These are phyloP conservation scores for Xerocomus brunneocitrinus DNA, from an alignment of 768 basidiomycete species.

Conservation along the genomic window DNA sequence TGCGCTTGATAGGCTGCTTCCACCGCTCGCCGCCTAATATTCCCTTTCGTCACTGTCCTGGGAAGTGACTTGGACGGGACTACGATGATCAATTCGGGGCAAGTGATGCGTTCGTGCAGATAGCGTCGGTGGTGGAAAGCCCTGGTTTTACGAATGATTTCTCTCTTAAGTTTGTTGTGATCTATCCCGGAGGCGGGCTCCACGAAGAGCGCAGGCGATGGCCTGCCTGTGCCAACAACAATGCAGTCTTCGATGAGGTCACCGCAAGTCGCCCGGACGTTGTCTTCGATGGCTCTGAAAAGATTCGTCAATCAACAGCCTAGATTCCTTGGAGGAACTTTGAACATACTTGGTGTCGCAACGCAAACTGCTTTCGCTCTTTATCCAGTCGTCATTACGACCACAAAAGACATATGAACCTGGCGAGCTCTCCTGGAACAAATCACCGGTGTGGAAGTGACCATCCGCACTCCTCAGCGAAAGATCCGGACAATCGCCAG, in stretches of 20 bases:
- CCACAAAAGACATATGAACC: conserved; percentile 64
- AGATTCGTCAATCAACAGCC: conserved; percentile 5
- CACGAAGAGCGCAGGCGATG: conserved; percentile 72
- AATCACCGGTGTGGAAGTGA: conserved; percentile 75
- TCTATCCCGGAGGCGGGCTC: conserved; percentile 56
- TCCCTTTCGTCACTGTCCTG: conserved; percentile 77
- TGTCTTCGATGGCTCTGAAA: conserved; percentile 69
- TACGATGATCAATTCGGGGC: conserved; percentile 59
- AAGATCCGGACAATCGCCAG: conserved; percentile 62
- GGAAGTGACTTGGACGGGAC: conserved; percentile 65
- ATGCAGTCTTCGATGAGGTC: conserved; percentile 67
- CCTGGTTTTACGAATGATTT: conserved; percentile 67
- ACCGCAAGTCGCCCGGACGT: conserved; percentile 60
- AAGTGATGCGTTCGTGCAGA: conserved; percentile 72
- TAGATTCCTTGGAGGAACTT: not conserved
- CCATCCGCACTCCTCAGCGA: conserved; percentile 60
- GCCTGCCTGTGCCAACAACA: conserved; percentile 72
- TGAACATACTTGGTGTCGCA: conserved; percentile 64
- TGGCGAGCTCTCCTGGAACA: conserved; percentile 61
- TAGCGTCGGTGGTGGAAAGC: conserved; percentile 73
- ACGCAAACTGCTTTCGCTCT: conserved; percentile 70
- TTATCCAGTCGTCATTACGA: conserved; percentile 83
- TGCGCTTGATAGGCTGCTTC: conserved; percentile 57
- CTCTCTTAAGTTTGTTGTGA: conserved; percentile 56
- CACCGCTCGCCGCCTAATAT: conserved; percentile 71